Conservation (phyloP, 352 stramenopile species). For the Thalassiosira pacifica region DNA sequence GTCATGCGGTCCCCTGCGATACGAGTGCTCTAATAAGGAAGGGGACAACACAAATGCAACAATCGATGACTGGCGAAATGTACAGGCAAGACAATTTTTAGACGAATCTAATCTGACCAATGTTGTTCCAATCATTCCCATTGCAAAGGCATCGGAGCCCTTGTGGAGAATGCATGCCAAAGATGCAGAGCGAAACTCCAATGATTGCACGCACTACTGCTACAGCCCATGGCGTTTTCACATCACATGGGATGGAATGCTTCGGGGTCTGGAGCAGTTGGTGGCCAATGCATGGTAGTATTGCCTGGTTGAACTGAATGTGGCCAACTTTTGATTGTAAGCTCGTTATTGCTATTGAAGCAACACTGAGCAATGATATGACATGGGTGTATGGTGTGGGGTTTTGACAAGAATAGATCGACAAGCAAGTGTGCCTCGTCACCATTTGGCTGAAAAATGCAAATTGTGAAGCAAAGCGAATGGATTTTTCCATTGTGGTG, state of each 20-base stretch:
- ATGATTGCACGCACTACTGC: constrained; percentile 16
- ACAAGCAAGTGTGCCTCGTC: no score
- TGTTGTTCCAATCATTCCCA: constrained; percentile 4
- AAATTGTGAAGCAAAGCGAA: no score
- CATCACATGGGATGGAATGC: constrained; percentile 5
- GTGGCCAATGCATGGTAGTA: background rate
- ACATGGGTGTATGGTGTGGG: no score
- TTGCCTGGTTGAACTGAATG: background rate
- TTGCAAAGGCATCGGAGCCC: constrained; percentile 12
- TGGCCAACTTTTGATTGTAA: background rate
- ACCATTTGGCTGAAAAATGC: no score
- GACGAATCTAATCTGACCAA: background rate
- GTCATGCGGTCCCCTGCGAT: no score
- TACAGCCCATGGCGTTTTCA: constrained; percentile 18
- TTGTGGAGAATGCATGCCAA: constrained; percentile 8
- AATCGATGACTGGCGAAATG: constrained; percentile 3
- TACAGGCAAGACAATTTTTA: constrained; percentile 5
- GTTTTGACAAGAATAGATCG: no score
- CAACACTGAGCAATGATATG: no score
- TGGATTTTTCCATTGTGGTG: no score
- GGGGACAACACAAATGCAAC: background rate
- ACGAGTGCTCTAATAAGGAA: no score
- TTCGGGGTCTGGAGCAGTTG: background rate
- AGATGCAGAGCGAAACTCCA: background rate
- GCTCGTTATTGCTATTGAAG: constrained; percentile 9